Evolutionary conservation across 2,329 filamentous ascomycete genomes (phyloP), one percentile per base, ranked within the genome.

Genomic region (Aspergillus unguis): DNA sequence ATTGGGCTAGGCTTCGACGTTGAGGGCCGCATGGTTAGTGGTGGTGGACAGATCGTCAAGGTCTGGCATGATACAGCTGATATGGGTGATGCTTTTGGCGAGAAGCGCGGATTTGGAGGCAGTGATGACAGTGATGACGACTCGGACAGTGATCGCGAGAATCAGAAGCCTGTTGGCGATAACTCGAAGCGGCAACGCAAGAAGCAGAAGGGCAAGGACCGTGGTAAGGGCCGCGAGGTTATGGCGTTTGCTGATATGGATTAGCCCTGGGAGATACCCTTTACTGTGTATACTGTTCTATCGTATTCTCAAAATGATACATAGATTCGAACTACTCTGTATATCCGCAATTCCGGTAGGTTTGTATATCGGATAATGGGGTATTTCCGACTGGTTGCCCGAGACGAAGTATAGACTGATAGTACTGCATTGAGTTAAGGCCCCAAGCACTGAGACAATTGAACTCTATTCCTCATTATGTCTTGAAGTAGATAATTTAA

Each of bases 31-130:
- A 84, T 99, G 78, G 90, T 99, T 61, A 95, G 86, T 64, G 92
- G 90, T 8, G 94, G 94, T 49, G 94, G 94, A 0, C 82, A 81
- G 61, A 85, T 85, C 0, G 82, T 99, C 58, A 96, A 96, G 71
- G 85, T 97, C 2, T 99, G 94, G 94, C 84, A 85, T 55, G 84
- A 94, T 66, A 82, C 86, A 1, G 77, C 77, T 1, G 78, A 77
- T 0, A 80, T 17, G 17, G 17, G 17, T 81, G 0, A 79, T 78
- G 1, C 69, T 31, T 65, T 53, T 3, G 63, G 60, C 27, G 61
- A 61, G 26, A 71, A 74, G 55, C 68, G 68, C 44, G 65, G 63
- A 51, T 60, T 67, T 23, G 71, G n/a, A 6, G 71, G 68, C 44
- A 77, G 80, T 29, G 75, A 76, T 8, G 75, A 67, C 32, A 64